These are phyloP conservation scores for Phytophthora tubulina DNA, from an alignment of 352 stramenopile species.

Conservation along the genomic window DNA sequence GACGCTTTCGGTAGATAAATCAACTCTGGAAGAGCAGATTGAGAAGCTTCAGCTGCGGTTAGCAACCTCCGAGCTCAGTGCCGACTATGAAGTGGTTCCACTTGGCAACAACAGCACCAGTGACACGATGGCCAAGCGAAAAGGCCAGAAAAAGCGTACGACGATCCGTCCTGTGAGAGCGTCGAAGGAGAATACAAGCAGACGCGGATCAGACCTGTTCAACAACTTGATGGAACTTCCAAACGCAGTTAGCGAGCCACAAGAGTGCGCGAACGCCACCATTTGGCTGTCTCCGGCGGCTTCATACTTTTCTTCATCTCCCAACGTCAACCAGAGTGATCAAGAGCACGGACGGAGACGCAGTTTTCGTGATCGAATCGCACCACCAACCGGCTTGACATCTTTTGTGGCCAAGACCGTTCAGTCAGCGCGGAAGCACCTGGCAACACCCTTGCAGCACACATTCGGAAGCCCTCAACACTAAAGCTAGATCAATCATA, in stretches of 20 bases:
- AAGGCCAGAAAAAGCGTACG: slow-evolving; percentile 49
- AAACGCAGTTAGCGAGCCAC: slow-evolving; percentile 51
- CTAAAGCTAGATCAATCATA: slow-evolving; percentile 5
- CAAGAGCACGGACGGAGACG: slow-evolving; percentile 21
- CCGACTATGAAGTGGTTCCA: slow-evolving; percentile 57
- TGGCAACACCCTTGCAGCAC: slow-evolving; percentile 39
- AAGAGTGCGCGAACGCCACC: slow-evolving; percentile 26
- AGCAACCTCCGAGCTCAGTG: slow-evolving; percentile 21
- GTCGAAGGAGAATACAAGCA: slow-evolving; percentile 32
- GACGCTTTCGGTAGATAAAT: slow-evolving; percentile 58
- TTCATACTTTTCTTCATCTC: slow-evolving; percentile 30
- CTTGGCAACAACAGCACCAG: slow-evolving; percentile 40
- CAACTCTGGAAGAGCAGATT: slow-evolving; percentile 44
- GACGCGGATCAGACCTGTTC: slow-evolving; percentile 49
- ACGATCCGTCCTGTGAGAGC: slow-evolving; percentile 45
- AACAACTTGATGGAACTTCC: slow-evolving; percentile 71
- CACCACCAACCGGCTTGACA: slow-evolving; percentile 41
- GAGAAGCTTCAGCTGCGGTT: slow-evolving; percentile 45
- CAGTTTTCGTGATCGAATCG: slow-evolving; percentile 33
- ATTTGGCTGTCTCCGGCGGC: slow-evolving; percentile 29
- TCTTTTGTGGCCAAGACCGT: slow-evolving; percentile 67
- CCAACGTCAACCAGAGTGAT: slow-evolving; percentile 5
- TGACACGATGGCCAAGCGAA: slow-evolving; percentile 39
- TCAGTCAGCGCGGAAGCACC: slow-evolving; percentile 65
- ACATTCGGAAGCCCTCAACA: slow-evolving; percentile 45